These are phyloP conservation scores for Scheffersomyces quercinus DNA, from an alignment of 1,139 yeast genomes.

Conservation along the genomic window DNA sequence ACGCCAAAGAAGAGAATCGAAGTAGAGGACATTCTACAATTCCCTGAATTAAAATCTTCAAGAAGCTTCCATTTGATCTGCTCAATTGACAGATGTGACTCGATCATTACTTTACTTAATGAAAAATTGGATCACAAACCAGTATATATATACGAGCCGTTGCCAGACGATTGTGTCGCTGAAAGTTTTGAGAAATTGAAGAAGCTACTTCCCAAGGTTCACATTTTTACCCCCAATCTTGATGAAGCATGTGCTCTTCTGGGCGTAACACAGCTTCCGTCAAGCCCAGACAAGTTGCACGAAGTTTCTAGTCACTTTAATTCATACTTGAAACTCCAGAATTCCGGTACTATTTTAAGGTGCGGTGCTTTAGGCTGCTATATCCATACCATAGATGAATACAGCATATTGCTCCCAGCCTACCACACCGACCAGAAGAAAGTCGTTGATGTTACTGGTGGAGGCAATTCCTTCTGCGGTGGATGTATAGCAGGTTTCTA, in stretches of 20 bases:
- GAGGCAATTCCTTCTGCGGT: constrained; percentile 89
- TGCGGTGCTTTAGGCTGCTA: constrained; percentile 73
- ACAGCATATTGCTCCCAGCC: constrained; percentile 60
- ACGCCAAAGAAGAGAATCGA: constrained; percentile 68
- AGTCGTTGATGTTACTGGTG: constrained; percentile 90
- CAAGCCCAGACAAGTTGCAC: constrained; percentile 20
- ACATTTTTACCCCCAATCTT: constrained; percentile 78
- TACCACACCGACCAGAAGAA: constrained; percentile 55
- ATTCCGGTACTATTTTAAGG: constrained; percentile 58
- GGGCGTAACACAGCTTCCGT: constrained; percentile 22
- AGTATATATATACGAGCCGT: constrained; percentile 77
- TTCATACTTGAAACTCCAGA: constrained; percentile 33
- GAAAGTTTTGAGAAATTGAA: constrained; percentile 45
- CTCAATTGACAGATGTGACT: constrained; percentile 60
- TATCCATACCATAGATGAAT: constrained; percentile 14
- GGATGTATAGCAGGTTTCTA: constrained; percentile 67
- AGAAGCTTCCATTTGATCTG: constrained; percentile 72
- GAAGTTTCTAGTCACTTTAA: constrained; percentile 47
- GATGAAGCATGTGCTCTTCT: constrained; percentile 73
- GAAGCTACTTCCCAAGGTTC: constrained; percentile 47
- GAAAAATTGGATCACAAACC: constrained; percentile 26
- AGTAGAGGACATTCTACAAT: constrained; percentile 53
- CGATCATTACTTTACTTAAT: constrained; percentile 40
- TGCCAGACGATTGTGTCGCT: constrained; percentile 70
- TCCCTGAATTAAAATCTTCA: constrained; percentile 38